Percentiles rank a stretch among this genome's conserved stretches.
Evolutionary conservation across 768 basidiomycete species (phyloP).

Genomic region (Nidularia sp.): DNA sequence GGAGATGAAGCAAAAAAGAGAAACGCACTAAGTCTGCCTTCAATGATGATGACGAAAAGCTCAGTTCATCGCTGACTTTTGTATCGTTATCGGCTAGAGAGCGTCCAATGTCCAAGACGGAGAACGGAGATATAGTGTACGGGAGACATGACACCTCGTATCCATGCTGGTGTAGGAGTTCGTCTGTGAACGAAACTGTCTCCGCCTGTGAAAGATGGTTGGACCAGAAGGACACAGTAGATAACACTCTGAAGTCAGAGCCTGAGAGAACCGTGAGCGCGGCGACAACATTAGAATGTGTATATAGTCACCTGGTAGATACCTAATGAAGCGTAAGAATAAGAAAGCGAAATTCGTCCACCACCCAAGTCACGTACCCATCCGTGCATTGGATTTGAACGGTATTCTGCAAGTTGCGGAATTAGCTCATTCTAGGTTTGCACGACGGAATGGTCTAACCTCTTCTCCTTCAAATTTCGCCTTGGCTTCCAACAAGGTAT

Average conservation of each 20-base stretch:
- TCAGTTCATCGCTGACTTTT: constrained; percentile 29
- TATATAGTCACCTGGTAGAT: constrained; percentile 35
- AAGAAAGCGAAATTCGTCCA: neutral
- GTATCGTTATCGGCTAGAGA: constrained; percentile 30
- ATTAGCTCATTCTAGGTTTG: neutral
- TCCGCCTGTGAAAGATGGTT: constrained; percentile 14
- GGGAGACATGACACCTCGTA: constrained; percentile 52
- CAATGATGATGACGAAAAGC: constrained; percentile 39
- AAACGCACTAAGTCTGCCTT: constrained; percentile 39
- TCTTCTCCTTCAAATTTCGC: constrained; percentile 19
- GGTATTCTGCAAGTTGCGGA: constrained; percentile 20
- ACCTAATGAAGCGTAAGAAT: constrained; percentile 20
- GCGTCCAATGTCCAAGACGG: constrained; percentile 32
- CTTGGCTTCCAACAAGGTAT: constrained; percentile 44
- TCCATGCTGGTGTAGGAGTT: constrained; percentile 42
- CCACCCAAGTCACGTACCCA: neutral
- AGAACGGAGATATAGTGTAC: constrained; percentile 50
- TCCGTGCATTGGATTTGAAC: constrained; percentile 42
- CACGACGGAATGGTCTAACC: constrained; percentile 14
- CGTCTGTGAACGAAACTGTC: constrained; percentile 43
- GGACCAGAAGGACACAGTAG: constrained; percentile 34
- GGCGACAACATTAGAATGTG: neutral
- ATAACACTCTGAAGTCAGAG: constrained; percentile 39
- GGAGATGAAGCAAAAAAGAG: constrained; percentile 2
- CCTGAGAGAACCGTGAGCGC: constrained; percentile 22